Base-by-base conservation (phyloP, 2,329 filamentous ascomycete genomes). In the Fusarium tupiense region DNA sequence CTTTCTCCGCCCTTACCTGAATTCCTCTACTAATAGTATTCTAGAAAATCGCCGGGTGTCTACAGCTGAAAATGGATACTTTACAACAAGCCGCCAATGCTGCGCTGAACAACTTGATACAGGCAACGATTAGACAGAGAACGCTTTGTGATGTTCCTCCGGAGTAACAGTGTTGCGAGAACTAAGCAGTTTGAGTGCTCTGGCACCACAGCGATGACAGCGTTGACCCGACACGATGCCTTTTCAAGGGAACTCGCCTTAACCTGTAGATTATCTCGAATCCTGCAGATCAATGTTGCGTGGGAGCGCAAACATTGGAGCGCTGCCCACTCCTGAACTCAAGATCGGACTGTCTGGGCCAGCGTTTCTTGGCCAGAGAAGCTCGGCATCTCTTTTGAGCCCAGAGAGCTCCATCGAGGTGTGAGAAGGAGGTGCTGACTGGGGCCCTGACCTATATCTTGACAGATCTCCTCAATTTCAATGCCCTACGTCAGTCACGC, bases 71-170 rank as follows among this genome's bases (percentile, higher is more conserved):
- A 43, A 17, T 7, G 22, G 41, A n/a, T n/a, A 0, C 22, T n/a
- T 5, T 0, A n/a, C 13, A 1, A 22, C 11, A 8, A 7, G 13
- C 33, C 14, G 13, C 13, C 13, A n/a, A n/a, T 41, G 8, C 13
- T 16, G 12, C 22, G 22, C 22, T 43, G 8, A n/a, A 43, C 1
- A 6, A n/a, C 14, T 7, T n/a, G 7, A 43, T 16, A n/a, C 14
- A 43, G 40, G 9, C 22, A 9, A 16, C 14, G 22, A 16, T n/a
- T n/a, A 5, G 9, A 11, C 22, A n/a, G 3, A 17, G 41, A 44
- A 24, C 0, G 16, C n/a, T 6, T 44, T 2, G 5, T 8, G 6
- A 44, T 19, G 16, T 44, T 44, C n/a, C 9, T 12, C 16, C 0
- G n/a, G 16, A 24, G 41, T 10, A 17, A 19, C 6, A 11, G 16